phyloP scores from a whole-genome alignment of 495 filamentous ascomycete species.

The Lasiosphaeria miniovina region DNA sequence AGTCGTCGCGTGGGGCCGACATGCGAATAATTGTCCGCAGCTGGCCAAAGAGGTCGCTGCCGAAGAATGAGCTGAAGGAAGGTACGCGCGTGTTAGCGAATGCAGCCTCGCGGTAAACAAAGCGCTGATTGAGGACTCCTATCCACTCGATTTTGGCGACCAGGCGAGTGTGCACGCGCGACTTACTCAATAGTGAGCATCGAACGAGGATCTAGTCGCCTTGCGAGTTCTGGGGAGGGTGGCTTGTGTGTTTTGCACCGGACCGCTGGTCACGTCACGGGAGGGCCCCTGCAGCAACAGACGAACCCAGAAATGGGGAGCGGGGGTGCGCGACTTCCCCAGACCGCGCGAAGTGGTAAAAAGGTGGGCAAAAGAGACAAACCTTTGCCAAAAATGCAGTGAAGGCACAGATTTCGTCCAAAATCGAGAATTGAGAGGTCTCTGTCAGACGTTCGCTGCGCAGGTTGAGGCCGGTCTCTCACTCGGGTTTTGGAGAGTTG shows the following conservation, averaged over 20 bases:
- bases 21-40: slow-evolving; percentile 33
- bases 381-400: not conserved
- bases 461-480: slow-evolving; percentile 3
- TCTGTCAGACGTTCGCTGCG: not conserved
- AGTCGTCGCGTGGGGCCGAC: slow-evolving; percentile 23
- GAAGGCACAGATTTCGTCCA: not conserved
- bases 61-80: slow-evolving; percentile 26
- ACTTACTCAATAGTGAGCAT: slow-evolving; percentile 35
- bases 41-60: slow-evolving; percentile 31
- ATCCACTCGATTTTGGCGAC: not conserved
- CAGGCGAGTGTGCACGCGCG: slow-evolving; percentile 4
- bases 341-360: not conserved
- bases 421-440: not conserved
- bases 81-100: slow-evolving; percentile 4
- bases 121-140: not conserved
- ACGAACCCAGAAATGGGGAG: not conserved
- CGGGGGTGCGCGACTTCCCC: not conserved
- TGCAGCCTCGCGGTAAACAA: not conserved
- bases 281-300: slow-evolving; percentile 3
- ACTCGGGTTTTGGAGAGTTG: not conserved
- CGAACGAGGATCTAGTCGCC: slow-evolving; percentile 14
- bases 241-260: not conserved
- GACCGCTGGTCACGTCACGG: not conserved
- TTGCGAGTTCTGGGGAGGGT: not conserved
- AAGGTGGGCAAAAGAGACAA: not conserved